Conservation (phyloP, 352 stramenopile genomes). For the Pythium aristosporum region DNA sequence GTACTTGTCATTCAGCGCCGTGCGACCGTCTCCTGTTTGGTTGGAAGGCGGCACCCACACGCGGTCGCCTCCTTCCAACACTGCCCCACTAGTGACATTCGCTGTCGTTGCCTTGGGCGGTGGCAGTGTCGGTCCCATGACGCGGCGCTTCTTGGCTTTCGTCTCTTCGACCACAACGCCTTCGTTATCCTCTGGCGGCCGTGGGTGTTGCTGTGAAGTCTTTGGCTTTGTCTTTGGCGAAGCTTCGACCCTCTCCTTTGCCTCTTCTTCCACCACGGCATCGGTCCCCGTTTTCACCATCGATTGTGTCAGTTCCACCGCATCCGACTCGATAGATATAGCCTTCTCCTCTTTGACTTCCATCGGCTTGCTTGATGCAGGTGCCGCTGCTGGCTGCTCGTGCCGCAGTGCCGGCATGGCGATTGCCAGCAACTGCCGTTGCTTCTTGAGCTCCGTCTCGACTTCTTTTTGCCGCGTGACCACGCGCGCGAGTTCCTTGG, state of each 20-base stretch:
- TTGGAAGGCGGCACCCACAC: slow-evolving; percentile 78
- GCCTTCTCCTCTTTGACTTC: neutral
- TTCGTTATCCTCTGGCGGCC: neutral
- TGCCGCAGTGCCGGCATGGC: slow-evolving; percentile 48
- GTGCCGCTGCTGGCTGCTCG: slow-evolving; percentile 8
- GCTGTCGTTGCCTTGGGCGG: slow-evolving; percentile 7
- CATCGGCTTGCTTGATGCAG: neutral
- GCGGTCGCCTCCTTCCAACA: slow-evolving; percentile 71
- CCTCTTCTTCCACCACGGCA: neutral
- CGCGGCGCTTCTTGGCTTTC: slow-evolving; percentile 37
- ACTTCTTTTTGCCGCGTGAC: slow-evolving; percentile 29
- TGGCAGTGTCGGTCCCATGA: slow-evolving; percentile 37
- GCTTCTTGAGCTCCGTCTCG: slow-evolving; percentile 41
- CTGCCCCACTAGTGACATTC: slow-evolving; percentile 8
- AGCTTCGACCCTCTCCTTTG: neutral
- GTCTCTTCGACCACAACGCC: neutral
- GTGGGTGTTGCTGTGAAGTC: neutral
- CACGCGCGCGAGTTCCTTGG: slow-evolving; percentile 33
- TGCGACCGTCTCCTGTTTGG: slow-evolving; percentile 83
- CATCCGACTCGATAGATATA: neutral
- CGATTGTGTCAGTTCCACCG: too few relatives aligned
- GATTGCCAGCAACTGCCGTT: slow-evolving; percentile 48
- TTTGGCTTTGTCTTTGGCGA: neutral
- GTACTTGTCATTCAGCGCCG: slow-evolving; percentile 83
- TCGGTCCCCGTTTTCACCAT: neutral